Percentiles rank a stretch among this genome's conserved stretches.
phyloP scores from a whole-genome alignment of 2,329 filamentous ascomycete species.

The Penicillium sp. region DNA sequence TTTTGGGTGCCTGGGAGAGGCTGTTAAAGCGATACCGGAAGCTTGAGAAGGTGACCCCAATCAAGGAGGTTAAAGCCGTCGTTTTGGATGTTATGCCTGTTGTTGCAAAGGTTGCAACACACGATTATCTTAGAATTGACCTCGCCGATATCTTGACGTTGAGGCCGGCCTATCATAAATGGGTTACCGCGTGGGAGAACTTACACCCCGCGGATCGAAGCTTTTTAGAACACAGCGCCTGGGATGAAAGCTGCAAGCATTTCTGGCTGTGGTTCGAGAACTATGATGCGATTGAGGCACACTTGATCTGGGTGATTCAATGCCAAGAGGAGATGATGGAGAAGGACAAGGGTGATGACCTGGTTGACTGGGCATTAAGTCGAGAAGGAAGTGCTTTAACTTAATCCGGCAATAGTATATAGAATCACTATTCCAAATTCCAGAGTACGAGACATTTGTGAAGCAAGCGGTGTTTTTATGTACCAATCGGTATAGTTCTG shows the following conservation, averaged over 20 bases:
- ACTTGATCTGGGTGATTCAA: constrained; percentile 1
- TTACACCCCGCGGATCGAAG: not conserved
- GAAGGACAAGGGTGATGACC: not conserved
- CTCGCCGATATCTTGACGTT: not conserved
- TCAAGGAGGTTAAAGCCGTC: not conserved
- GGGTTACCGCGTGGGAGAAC: not conserved
- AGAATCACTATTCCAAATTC: not conserved
- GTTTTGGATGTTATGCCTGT: not conserved
- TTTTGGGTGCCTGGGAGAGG: not conserved
- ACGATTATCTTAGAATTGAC: not conserved
- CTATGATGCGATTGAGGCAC: not conserved
- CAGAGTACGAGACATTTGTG: not conserved
- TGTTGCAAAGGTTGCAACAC: not conserved
- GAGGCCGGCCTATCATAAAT: not conserved
- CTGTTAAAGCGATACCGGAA: not conserved
- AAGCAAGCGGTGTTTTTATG: not conserved
- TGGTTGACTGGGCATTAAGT: constrained; percentile 4
- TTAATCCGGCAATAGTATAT: not conserved
- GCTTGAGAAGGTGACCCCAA: not conserved
- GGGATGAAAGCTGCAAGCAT: not conserved
- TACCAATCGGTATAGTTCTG: not conserved
- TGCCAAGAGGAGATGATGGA: not conserved
- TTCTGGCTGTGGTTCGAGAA: not conserved
- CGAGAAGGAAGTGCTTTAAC: not conserved
- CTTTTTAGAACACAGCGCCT: not conserved